phyloP scores from a whole-genome alignment of 306 rosid genomes.

The Luffa acutangula region DNA sequence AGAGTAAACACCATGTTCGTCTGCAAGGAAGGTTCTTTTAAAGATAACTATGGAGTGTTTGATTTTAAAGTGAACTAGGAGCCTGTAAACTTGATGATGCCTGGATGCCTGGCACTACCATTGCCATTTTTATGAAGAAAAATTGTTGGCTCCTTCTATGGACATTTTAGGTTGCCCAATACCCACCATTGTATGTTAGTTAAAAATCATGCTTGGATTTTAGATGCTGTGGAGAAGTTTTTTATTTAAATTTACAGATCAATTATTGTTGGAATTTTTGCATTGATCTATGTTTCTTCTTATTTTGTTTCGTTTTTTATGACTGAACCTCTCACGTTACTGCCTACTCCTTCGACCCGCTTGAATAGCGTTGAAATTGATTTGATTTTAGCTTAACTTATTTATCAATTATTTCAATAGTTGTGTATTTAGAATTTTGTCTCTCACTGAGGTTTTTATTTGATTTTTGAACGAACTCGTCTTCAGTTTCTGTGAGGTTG shows the following conservation, averaged over 20 bases:
- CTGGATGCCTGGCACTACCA: neutral
- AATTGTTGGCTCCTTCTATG: neutral
- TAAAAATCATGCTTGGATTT: neutral
- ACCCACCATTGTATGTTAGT: constrained; percentile 5
- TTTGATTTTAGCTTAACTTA: no score
- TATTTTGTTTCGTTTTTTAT: neutral
- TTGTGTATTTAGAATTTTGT: no score
- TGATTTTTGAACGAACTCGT: no score
- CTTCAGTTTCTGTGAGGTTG: no score
- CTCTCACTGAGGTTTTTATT: no score
- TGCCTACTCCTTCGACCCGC: neutral
- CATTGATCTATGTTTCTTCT: neutral
- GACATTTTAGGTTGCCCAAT: neutral
- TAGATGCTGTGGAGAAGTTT: neutral
- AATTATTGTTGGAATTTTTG: neutral
- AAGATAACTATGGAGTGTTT: neutral
- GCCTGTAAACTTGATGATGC: neutral
- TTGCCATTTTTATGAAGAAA: neutral
- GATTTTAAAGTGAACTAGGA: neutral
- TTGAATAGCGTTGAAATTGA: neutral
- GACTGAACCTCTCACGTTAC: neutral
- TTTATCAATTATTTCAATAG: no score
- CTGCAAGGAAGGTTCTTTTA: neutral
- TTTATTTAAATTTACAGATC: neutral
- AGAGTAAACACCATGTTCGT: constrained; percentile 28